Evolutionary conservation across 2,329 filamentous ascomycete genomes (phyloP), one percentile per base, ranked within the genome.

Genomic region (Phialophora macrospora): DNA sequence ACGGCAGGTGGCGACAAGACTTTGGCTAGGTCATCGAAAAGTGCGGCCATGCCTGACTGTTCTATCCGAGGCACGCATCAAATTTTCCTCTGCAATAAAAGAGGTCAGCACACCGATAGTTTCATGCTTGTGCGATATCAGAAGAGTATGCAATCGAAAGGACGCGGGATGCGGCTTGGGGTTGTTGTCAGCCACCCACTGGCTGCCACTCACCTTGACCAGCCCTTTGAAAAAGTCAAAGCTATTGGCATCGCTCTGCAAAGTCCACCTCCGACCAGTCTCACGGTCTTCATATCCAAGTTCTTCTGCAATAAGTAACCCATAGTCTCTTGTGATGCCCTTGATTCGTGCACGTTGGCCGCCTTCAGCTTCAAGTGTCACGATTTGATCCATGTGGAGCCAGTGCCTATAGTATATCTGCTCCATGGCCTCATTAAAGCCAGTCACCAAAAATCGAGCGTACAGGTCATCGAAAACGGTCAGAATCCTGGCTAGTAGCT

Each of bases 161-260:
- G 38, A 44, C 17, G 38, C 6, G 38, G 38, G 7, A n/a, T 8
- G 38, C n/a, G 17, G 38, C 7, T 41, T 44, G 38, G 6, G 17
- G 38, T 8, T 44, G 17, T 34, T 55, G 24, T 28, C 14, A 34
- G 17, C 28, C 52, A n/a, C n/a, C n/a, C n/a, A 28, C 17, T 4
- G n/a, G 17, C 7, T 34, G n/a, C 24, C 24, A 64, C 67, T 46
- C 56, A 69, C 67, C 81, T 87, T 92, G 22, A 99, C 81, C 73
- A 99, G 75, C 0, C 95, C 95, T 75, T 87, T 91, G 80, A 97
- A 96, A 77, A 97, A 99, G 79, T 99, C 95, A 81, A 99, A 99
- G 77, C 93, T 97, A 75, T 99, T 99, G 76, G 93, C 92, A 77
- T 99, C 95, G 77, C 93, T 97, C 81, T 97, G 93, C 78, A 99